These are phyloP conservation scores for Citrus australasica DNA, from an alignment of 345 rosid species.

Conservation along the genomic window DNA sequence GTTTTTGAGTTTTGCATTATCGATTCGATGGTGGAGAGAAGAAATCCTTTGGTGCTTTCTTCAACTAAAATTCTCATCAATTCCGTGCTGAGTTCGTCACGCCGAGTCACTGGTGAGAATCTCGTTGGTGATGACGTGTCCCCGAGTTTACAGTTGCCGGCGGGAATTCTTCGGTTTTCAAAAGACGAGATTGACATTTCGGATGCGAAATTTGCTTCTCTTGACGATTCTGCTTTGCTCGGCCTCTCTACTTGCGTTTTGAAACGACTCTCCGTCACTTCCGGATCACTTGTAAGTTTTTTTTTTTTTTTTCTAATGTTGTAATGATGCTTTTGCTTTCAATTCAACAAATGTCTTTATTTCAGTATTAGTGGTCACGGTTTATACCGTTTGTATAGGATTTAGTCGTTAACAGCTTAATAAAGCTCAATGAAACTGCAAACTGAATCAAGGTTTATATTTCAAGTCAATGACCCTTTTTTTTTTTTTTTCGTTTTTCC, in stretches of 20 bases:
- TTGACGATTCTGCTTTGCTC: slow-evolving; percentile 61
- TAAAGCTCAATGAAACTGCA: background rate
- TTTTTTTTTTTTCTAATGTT: background rate
- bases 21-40: slow-evolving; percentile 62
- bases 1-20: slow-evolving; percentile 6
- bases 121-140: slow-evolving; percentile 11
- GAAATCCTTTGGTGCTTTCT: slow-evolving; percentile 78
- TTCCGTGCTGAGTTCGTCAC: slow-evolving; percentile 47
- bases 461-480: background rate
- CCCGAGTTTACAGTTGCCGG: slow-evolving; percentile 33
- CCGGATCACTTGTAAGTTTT: slow-evolving; percentile 70
- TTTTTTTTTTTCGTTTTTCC: background rate
- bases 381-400: background rate
- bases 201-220: slow-evolving; percentile 36
- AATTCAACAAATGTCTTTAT: background rate
- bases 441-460: background rate
- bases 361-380: background rate
- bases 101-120: slow-evolving; percentile 14
- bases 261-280: slow-evolving; percentile 58
- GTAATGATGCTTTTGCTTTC: no score
- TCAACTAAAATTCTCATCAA: slow-evolving; percentile 67
- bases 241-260: slow-evolving; percentile 69
- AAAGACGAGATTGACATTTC: slow-evolving; percentile 22
- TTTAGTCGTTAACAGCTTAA: background rate
- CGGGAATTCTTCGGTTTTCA: slow-evolving; percentile 66